Base-by-base conservation (phyloP, 1,284 basidiomycete species). In the Boletus subluridellus region DNA sequence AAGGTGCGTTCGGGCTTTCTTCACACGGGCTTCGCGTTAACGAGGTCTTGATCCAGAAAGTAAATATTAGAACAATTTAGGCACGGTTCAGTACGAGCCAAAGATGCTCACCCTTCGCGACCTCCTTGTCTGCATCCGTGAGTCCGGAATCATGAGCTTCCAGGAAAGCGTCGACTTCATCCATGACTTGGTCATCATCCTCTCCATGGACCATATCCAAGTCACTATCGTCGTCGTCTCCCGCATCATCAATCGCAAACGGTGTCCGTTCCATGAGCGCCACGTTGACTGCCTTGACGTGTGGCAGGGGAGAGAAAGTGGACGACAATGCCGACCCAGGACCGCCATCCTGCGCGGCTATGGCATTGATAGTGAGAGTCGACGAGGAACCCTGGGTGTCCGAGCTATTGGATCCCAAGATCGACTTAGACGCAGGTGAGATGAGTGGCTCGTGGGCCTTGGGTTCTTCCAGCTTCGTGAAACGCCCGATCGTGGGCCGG, bases 241-340 rank as follows among this genome's bases (percentile, higher is more conserved):
- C 88, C 5, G 88, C 92, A 72, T 94, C 92, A 69, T 98, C 95
- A 65, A 97, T 96, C 3, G 93, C 93, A 73, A 97, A 98, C 62
- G 90, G 88, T 39, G 92, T 93, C 50, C 95, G 79, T 69, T 95
- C 90, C 86, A 95, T 88, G 47, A 95, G 79, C 10, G 90, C 90
- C 51, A 90, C 87, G 60, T 87, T 90, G 26, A 90, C 91, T 1
- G 87, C 89, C 57, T 90, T 82, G 47, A 95, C 82, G 74, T 89
- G 84, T 38, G 80, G 78, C 72, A 84, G 77, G 9, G 86, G 82
- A 38, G 82, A 81, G 54, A 82, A 78, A 15, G 69, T 73, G 57
- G 69, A 72, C 4, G 60, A 59, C 67, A 77, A 54, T 66, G 74
- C 34, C 72, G 73, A 58, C 58, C 63, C 14, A 72, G 67, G 34